A percentile compares a stretch with the other conserved stretches of the same genome.
Evolutionary conservation across 371 early-diverging fungal species (phyloP).

Genomic region (Entomophthora muscae): DNA sequence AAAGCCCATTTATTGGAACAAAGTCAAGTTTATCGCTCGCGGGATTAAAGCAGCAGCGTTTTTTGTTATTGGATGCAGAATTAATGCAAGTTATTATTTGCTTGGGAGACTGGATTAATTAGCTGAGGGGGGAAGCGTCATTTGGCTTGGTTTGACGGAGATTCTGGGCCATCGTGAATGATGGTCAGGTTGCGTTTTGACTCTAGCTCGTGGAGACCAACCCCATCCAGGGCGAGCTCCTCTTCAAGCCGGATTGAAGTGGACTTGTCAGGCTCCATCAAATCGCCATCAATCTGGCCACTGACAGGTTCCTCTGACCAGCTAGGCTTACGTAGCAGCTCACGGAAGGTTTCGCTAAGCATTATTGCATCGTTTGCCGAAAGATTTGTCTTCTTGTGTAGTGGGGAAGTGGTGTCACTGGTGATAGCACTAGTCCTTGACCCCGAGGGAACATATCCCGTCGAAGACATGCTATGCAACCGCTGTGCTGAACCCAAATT

Average conservation of each 20-base stretch:
- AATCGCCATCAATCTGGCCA: neutral
- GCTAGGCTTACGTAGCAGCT: conserved; percentile 11
- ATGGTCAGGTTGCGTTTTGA: conserved; percentile 4
- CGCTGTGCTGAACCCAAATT: neutral
- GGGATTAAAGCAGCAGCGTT: no score
- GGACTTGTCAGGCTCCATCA: neutral
- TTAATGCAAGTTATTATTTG: no score
- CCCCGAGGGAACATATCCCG: neutral
- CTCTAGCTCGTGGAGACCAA: conserved; percentile 4
- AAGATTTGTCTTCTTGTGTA: conserved; percentile 3
- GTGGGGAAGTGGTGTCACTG: neutral
- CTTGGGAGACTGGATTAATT: no score
- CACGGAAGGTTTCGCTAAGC: conserved; percentile 9
- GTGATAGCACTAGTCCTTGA: neutral
- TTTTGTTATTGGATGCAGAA: no score
- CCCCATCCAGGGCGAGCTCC: conserved; percentile 5
- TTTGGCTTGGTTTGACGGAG: neutral
- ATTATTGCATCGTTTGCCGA: conserved; percentile 8
- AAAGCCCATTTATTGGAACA: no score
- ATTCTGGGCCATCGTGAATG: neutral
- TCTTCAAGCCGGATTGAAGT: conserved; percentile 1
- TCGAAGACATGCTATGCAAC: neutral
- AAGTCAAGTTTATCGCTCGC: no score
- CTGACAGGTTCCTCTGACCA: neutral
- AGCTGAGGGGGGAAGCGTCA: no score